Evolutionary conservation across 352 stramenopile species (phyloP).

Genomic region (Phytophthora brassicae): DNA sequence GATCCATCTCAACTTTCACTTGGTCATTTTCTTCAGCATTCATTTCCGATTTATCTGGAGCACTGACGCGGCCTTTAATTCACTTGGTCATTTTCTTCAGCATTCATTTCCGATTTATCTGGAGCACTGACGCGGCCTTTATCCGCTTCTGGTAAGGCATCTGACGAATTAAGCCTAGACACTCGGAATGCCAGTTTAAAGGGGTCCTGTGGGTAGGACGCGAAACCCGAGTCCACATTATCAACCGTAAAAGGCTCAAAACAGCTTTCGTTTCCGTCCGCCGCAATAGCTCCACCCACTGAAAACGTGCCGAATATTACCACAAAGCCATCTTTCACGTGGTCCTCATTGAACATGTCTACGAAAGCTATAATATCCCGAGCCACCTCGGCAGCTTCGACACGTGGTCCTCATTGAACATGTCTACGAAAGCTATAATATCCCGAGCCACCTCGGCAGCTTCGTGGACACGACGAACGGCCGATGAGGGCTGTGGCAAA

Average conservation of each 20-base stretch:
- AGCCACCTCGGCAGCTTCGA: conserved; percentile 34
- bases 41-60: conserved; percentile 4
- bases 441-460: conserved; percentile 34
- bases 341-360: conserved; percentile 55
- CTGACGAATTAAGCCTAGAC: conserved; percentile 26
- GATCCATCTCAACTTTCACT: conserved; percentile 39
- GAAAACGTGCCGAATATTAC: conserved; percentile 66
- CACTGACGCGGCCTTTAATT: neutral
- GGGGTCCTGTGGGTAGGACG: conserved; percentile 37
- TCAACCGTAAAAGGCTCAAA: conserved; percentile 37
- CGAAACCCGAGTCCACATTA: conserved; percentile 34
- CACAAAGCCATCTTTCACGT: conserved; percentile 54
- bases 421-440: conserved; percentile 48
- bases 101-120: conserved; percentile 3
- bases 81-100: conserved; percentile 17
- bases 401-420: conserved; percentile 63
- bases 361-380: conserved; percentile 52
- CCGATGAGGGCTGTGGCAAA: conserved; percentile 59
- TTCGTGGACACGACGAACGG: conserved; percentile 33
- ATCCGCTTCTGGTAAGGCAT: neutral
- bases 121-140: neutral
- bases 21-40: conserved; percentile 19
- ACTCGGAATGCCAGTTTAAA: conserved; percentile 78
- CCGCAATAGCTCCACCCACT: conserved; percentile 28
- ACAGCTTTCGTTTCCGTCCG: conserved; percentile 45